Conservation (phyloP, 192 early-diverging fungal genomes). For the Chytriomyces sp. region DNA sequence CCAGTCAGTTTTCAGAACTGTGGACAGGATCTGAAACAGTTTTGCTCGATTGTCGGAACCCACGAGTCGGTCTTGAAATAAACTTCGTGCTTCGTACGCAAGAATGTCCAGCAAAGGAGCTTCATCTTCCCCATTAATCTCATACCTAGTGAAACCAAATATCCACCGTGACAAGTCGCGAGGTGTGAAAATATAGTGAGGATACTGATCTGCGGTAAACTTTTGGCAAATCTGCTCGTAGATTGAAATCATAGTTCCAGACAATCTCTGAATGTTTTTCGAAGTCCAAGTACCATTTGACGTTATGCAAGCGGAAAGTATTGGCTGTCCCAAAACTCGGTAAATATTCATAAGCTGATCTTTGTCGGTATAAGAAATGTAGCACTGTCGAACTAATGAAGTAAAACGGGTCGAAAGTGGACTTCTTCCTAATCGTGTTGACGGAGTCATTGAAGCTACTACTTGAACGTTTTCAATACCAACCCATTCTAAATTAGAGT, state of each 20-base stretch:
- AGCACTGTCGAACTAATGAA: slow-evolving; percentile 48
- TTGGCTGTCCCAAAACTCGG: slow-evolving; percentile 40
- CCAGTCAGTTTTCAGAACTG: slow-evolving; percentile 52
- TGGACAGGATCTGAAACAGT: slow-evolving; percentile 39
- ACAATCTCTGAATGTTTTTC: slow-evolving; percentile 49
- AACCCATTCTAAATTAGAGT: slow-evolving; percentile 58
- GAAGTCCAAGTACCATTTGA: slow-evolving; percentile 48
- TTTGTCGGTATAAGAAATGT: slow-evolving; percentile 49
- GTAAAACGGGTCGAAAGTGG: slow-evolving; percentile 57
- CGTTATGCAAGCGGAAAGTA: slow-evolving; percentile 35
- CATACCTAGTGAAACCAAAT: slow-evolving; percentile 43
- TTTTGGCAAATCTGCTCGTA: slow-evolving; percentile 48
- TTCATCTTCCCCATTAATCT: slow-evolving; percentile 40
- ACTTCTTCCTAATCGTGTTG: slow-evolving; percentile 52
- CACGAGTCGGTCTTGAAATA: slow-evolving; percentile 57
- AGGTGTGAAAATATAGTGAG: slow-evolving; percentile 61
- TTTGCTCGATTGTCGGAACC: slow-evolving; percentile 38
- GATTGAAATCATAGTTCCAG: slow-evolving; percentile 51
- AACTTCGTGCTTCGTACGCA: slow-evolving; percentile 49
- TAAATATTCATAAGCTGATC: slow-evolving; percentile 55
- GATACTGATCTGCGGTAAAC: slow-evolving; percentile 50
- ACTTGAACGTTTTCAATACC: slow-evolving; percentile 61
- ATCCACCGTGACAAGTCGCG: slow-evolving; percentile 55
- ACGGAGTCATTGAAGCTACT: slow-evolving; percentile 61
- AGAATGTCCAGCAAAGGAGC: slow-evolving; percentile 47